Evolutionary conservation across 2,329 filamentous ascomycete species (phyloP), one percentile per base, ranked within the genome.

Genomic region (Diaporthe vaccinii): DNA sequence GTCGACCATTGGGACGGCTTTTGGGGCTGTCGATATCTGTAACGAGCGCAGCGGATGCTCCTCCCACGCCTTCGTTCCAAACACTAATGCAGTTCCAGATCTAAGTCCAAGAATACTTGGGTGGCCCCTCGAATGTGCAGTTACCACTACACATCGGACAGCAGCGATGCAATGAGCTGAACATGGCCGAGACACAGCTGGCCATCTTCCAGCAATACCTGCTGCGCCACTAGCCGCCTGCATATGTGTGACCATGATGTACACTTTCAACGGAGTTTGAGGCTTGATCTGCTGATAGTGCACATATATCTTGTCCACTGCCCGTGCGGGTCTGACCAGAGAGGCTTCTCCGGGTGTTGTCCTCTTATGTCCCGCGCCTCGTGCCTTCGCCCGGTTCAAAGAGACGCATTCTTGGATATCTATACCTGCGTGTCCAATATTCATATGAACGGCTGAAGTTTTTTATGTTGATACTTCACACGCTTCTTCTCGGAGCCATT

Each of bases 221-320:
- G 20, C 49, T 25, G 49, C 49, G 49, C 49, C 49, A 14, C 49
- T 25, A 4, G 22, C 22, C 10, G 20, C 4, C 49, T 51, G 14
- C 10, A 7, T 25, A 55, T 55, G 15, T 17, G 51, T 31, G 15
- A 15, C 51, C 51, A 55, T 31, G 0, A 15, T 55, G n/a, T 31
- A 12, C 4, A 15, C 25, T 15, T 55, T 2, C 17, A 17, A 4
- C 2, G 2, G 0, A 14, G 5, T 20, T 4, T 1, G 25, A 12
- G 49, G 22, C 22, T 6, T n/a, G 49, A 9, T 51, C 1, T 51
- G 10, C 22, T n/a, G 8, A 51, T 51, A n/a, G 7, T 10, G 22
- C 17, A 10, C 17, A 2, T 22, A 49, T 1, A n/a, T 10, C 17
- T 49, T 22, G 17, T 10, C 46, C 46, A 49, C 20, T 8, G 4